These are phyloP conservation scores for Diutina neorugosa DNA, from an alignment of 1,139 yeast species.

Conservation along the genomic window DNA sequence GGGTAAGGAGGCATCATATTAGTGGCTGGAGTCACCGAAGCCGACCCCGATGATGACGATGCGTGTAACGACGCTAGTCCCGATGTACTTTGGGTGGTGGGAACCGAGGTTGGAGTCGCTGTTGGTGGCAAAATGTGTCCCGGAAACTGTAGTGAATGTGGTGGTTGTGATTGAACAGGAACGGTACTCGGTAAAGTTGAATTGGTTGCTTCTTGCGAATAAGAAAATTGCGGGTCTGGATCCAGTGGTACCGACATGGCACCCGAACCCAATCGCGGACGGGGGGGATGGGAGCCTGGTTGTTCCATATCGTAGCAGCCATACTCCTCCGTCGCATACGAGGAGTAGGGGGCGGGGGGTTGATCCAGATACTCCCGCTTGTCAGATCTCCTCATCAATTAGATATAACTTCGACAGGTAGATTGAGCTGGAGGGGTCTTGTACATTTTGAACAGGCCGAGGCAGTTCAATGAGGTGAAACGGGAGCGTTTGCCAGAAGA, in stretches of 20 bases:
- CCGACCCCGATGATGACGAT: not conserved
- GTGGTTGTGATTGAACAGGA: not conserved
- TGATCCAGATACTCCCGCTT: constrained; percentile 3
- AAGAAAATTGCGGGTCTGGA: not conserved
- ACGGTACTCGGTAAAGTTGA: not conserved
- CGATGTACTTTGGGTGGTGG: too few species aligned
- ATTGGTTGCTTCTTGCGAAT: too few species aligned
- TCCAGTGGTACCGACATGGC: not conserved
- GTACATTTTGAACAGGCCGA: not conserved
- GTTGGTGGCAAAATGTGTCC: not conserved
- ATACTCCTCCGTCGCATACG: not conserved
- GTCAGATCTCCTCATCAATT: not conserved
- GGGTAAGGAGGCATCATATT: not conserved
- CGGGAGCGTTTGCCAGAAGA: not conserved
- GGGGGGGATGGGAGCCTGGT: not conserved
- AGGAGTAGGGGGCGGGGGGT: not conserved
- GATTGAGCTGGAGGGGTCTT: not conserved
- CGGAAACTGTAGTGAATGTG: not conserved
- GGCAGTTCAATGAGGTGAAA: not conserved
- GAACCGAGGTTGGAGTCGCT: not conserved
- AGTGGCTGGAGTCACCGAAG: not conserved
- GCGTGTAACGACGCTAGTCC: not conserved
- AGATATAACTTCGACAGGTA: not conserved
- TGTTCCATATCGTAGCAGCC: not conserved
- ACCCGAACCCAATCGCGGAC: not conserved